Evolutionary conservation across 495 filamentous ascomycete species (phyloP).

Genomic region (Aspergillus egyptiacus): DNA sequence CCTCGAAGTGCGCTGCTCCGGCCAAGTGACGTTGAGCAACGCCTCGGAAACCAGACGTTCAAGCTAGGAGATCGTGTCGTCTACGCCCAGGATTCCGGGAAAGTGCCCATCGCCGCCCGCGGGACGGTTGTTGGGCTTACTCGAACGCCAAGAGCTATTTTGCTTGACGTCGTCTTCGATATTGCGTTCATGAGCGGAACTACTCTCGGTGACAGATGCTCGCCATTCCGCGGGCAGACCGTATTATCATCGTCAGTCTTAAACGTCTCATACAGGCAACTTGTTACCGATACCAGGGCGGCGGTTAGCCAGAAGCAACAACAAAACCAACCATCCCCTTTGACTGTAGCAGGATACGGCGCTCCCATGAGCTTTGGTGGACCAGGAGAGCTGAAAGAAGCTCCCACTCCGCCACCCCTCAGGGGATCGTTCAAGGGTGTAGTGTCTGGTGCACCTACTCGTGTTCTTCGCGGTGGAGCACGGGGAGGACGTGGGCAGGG

Average conservation of each 20-base stretch:
- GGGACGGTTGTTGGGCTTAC: slow-evolving; percentile 93
- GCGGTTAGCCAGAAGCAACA: slow-evolving; percentile 52
- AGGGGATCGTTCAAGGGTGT: slow-evolving; percentile 68
- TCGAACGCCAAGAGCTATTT: slow-evolving; percentile 67
- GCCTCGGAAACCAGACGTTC: slow-evolving; percentile 80
- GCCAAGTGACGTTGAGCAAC: slow-evolving; percentile 85
- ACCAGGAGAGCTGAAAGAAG: slow-evolving; percentile 64
- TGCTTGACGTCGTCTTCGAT: slow-evolving; percentile 93
- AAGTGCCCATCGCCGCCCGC: slow-evolving; percentile 85
- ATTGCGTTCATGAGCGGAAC: slow-evolving; percentile 94
- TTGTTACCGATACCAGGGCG: slow-evolving; percentile 69
- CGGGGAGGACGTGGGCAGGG: slow-evolving; percentile 37
- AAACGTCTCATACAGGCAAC: slow-evolving; percentile 77
- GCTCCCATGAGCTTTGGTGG: slow-evolving; percentile 48
- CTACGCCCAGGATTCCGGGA: slow-evolving; percentile 87
- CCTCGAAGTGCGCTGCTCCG: slow-evolving; percentile 84
- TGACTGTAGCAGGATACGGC: slow-evolving; percentile 58
- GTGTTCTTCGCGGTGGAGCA: too few relatives aligned
- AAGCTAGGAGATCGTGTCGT: slow-evolving; percentile 83
- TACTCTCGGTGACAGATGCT: slow-evolving; percentile 79
- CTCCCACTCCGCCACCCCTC: slow-evolving; percentile 61
- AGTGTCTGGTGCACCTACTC: slow-evolving; percentile 34
- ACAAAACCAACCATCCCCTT: slow-evolving; percentile 43
- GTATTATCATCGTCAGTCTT: slow-evolving; percentile 77
- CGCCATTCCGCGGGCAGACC: slow-evolving; percentile 93